A percentile compares a stretch with the other conserved stretches of the same genome.
Conservation (phyloP, 345 rosid species). For the Boechera divaricarpa region DNA sequence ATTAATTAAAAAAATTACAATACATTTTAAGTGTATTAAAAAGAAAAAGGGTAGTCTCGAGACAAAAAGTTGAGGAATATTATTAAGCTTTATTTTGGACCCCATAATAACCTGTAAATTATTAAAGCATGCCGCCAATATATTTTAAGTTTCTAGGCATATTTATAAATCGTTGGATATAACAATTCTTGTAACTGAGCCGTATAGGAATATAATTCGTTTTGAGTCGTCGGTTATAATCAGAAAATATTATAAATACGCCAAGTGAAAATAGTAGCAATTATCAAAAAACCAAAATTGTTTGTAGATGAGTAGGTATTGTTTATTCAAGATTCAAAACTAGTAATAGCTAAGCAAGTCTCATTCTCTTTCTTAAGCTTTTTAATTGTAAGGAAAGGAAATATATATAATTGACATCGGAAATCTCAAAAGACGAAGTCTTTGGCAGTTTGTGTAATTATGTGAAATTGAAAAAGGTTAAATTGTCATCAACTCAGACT, state of each 20-base stretch:
- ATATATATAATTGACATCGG: conserved; percentile 30
- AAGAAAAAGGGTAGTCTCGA: conserved; percentile 35
- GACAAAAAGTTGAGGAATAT: conserved; percentile 46
- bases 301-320: conserved; percentile 21
- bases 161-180: conserved; percentile 15
- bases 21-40: conserved; percentile 16
- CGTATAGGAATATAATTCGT: neutral
- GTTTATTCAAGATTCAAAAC: conserved; percentile 15
- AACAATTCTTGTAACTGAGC: conserved; percentile 10
- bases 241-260: neutral
- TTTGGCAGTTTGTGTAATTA: conserved; percentile 45
- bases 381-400: conserved; percentile 5
- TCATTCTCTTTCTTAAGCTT: neutral
- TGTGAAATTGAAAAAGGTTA: conserved; percentile 23
- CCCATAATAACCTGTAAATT: conserved; percentile 43
- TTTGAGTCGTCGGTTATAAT: neutral
- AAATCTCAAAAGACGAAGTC: conserved; percentile 37
- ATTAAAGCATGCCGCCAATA: conserved; percentile 42
- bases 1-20: neutral
- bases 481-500: conserved; percentile 28
- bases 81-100: conserved; percentile 46
- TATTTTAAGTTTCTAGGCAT: neutral
- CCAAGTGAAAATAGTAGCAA: neutral
- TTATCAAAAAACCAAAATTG: neutral
- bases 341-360: conserved; percentile 10